Base-by-base conservation (phyloP, 441 rosid species). In the Pelargonium citronellum region DNA sequence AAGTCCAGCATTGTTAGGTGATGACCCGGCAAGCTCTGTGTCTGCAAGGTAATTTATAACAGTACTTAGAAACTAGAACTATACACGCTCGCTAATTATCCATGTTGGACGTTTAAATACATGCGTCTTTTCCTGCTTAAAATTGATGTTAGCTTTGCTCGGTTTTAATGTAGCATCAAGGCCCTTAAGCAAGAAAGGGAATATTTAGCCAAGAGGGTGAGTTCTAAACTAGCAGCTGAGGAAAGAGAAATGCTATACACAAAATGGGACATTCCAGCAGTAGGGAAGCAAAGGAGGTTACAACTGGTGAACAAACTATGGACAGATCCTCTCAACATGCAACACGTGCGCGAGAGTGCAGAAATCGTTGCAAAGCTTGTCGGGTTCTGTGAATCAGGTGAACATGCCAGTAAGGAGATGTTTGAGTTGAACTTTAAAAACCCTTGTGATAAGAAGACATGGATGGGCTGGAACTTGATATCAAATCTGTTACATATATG, bases 401-500 rank as follows among this genome's bases (percentile, higher is more conserved):
- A 89, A 85, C 79, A 82, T 92, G 79, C 84, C 98, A 11, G 61
- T 7, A 95, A 91, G 80, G 98, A 91, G 85, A 95, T 95, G 99
- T 95, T 95, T 77, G 98, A 95, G 80, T 93, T 95, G 71, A 95
- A 95, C 69, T 91, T 95, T 67, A 93, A 91, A 0, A 72, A 84
- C 55, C 98, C 99, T 49, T 71, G 89, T 0, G 98, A 91, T 51
- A 95, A 80, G 79, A 89, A 95, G 73, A 85, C 93, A 4, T 92
- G 99, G 99, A 82, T 84, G 81, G 97, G 93, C 41, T 95, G 99
- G 99, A 88, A 92, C 82, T 91, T 76, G 67, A 88, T 95, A 67
- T 89, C 99, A 65, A 87, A 88, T 75, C 89, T 95, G 71, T 89
- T 95, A n/a, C 83, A 92, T 79, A 71, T 90, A 37, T 94, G 4